phyloP scores from a whole-genome alignment of 495 filamentous ascomycete genomes.

The Tuber magnatum region DNA sequence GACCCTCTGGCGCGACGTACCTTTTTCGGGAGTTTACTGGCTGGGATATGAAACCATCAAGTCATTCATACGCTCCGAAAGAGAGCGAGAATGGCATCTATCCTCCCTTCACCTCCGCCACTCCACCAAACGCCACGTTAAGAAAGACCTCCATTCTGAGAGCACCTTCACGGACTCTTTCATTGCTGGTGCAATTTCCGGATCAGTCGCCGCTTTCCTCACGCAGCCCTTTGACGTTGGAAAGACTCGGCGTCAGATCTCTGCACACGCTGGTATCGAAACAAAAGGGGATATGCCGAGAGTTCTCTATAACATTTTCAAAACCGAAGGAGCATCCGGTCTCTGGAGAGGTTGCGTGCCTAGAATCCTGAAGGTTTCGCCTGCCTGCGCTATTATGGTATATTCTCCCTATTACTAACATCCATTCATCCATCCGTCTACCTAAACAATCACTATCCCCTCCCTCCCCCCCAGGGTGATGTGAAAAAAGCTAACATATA shows the following conservation, averaged over 20 bases:
- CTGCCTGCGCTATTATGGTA: constrained; percentile 94
- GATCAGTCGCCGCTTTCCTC: constrained; percentile 75
- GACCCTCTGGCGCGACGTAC: constrained; percentile 93
- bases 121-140: constrained; percentile 21
- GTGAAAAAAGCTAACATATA: constrained; percentile 6
- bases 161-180: constrained; percentile 82
- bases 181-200: constrained; percentile 71
- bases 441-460: neutral
- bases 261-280: constrained; percentile 42
- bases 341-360: constrained; percentile 88
- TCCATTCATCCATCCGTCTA: neutral
- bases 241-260: constrained; percentile 87
- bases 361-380: constrained; percentile 86
- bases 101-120: constrained; percentile 13
- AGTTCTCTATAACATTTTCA: constrained; percentile 81
- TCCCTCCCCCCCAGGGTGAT: neutral
- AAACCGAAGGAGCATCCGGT: constrained; percentile 68
- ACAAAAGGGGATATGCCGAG: constrained; percentile 53
- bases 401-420: neutral
- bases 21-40: constrained; percentile 96
- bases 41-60: constrained; percentile 81
- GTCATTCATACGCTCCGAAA: constrained; percentile 11
- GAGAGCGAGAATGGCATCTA: constrained; percentile 23
- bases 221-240: constrained; percentile 97
- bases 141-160: constrained; percentile 49